Evolutionary conservation across 2,329 filamentous ascomycete genomes (phyloP), one percentile per base, ranked within the genome.

Genomic region (Diaporthe longicolla): DNA sequence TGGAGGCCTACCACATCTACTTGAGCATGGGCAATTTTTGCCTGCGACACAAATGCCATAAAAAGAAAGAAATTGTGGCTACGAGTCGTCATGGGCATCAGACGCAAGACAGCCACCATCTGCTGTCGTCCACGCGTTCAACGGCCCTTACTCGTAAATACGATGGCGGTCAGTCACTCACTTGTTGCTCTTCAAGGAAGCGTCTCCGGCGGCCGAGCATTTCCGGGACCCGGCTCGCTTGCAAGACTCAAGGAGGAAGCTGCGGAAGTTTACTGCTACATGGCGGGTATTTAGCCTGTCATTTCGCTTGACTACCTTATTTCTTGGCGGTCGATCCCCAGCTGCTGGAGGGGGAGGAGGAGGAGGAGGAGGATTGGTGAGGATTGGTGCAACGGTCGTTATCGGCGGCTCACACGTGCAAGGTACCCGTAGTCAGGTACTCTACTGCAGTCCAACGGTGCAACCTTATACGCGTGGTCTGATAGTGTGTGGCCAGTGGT

Each of bases 271-370:
- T 52, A 43, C 50, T 48, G 37, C 37, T 40, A 58, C 66, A 45
- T 19, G 63, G 45, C 45, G 63, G 63, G 24, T 52, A 66, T 52
- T 66, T 66, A 52, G 45, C 63, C 63, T 52, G 63, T 68, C 63
- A 54, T 68, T 24, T 68, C 63, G 63, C 63, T 54, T 68, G 63
- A 17, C 45, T 52, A 50, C 29, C 45, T 19, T 50, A 19, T 68
- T 54, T 54, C 63, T 68, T 68, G 63, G 63, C 63, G 32, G 63
- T 68, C 32, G 45, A 68, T 68, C 63, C 26, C 7, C n/a, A 40
- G 15, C 40, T 48, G 63, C 29, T 40, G 63, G 40, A 19, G 40
- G 40, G 17, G 13, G 40, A 43, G 40, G 11, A 43, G 40, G 40
- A 40, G 15, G 40, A 43, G 40, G 40, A n/a, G n/a, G n/a, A n/a